Evolutionary conservation across 1,284 basidiomycete species (phyloP), one percentile per base, ranked within the genome.

Genomic region (Cystobasidium sp.): DNA sequence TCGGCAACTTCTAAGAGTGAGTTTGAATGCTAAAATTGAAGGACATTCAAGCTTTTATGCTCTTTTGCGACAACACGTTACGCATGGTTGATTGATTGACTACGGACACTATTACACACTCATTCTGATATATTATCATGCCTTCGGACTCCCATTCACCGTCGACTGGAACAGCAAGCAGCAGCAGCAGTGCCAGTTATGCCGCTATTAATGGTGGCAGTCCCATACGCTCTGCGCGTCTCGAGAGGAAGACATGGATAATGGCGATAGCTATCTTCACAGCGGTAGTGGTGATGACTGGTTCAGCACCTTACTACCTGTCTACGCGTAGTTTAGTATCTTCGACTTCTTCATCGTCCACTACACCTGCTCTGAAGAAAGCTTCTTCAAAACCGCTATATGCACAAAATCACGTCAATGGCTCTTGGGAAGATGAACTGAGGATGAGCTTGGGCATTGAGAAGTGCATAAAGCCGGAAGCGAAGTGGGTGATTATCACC

Each of bases 401-500:
- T 39, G 39, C 61, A 7, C 43, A 63, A 16, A 63, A 63, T 16
- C 61, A 24, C 61, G 61, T 63, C 16, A 63, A 63, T 24, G 61
- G 44, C 1, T 47, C 64, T n/a, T 66, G 64, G 64, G 64, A 66
- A 41, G 51, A 53, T 43, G 64, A 66, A 37, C 24, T 66, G 37
- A 66, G 64, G 37, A 16, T 16, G 16, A 31, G 9, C 41, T 52
- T 66, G n/a, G 64, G 49, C n/a, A 41, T 66, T 41, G 49, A 66
- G 18, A 43, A 66, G 44, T 66, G 64, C 51, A 47, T 66, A 10
- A 47, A 66, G 20, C 64, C 64, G 16, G 64, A 66, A 43, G 47
- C 64, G 20, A 66, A 66, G 64, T 66, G 49, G 22, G 64, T 66
- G n/a, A n/a, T 43, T 1, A 18, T 12, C 46, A 20, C n/a, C 10